Evolutionary conservation across 2,329 filamentous ascomycete species (phyloP).

Genomic region (Trichophyton mentagrophytes): DNA sequence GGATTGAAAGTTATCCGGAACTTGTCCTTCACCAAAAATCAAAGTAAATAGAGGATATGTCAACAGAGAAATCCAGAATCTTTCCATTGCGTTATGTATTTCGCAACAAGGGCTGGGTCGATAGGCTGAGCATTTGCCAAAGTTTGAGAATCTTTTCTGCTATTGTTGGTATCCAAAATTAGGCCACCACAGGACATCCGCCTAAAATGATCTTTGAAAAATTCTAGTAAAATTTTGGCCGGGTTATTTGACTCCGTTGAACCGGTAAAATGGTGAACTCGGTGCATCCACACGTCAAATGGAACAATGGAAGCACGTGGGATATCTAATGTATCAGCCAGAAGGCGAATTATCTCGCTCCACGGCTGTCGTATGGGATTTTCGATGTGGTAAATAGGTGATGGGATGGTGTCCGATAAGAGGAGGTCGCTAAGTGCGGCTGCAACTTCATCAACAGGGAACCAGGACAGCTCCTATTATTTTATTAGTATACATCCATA

Average conservation of each 20-base stretch:
- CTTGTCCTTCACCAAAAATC: background rate
- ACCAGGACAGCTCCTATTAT: slow-evolving; percentile 29
- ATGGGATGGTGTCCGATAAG: slow-evolving; percentile 11
- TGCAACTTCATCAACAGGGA: slow-evolving; percentile 34
- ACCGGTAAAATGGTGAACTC: slow-evolving; percentile 19
- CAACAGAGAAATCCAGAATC: slow-evolving; percentile 18
- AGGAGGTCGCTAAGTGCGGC: slow-evolving; percentile 25
- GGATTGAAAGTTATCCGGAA: too few species aligned
- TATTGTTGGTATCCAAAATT: slow-evolving; percentile 27
- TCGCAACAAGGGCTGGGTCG: slow-evolving; percentile 19
- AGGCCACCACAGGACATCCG: slow-evolving; percentile 38
- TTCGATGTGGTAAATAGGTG: slow-evolving; percentile 36
- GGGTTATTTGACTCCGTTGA: slow-evolving; percentile 20
- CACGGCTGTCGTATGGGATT: slow-evolving; percentile 34
- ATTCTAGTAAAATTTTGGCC: slow-evolving; percentile 20
- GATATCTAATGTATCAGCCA: slow-evolving; percentile 26
- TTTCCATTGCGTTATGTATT: slow-evolving; percentile 28
- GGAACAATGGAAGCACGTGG: slow-evolving; percentile 22
- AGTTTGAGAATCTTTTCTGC: slow-evolving; percentile 27
- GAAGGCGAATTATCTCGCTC: slow-evolving; percentile 24
- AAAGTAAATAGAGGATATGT: background rate
- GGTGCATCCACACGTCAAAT: slow-evolving; percentile 31
- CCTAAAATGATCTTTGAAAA: slow-evolving; percentile 23
- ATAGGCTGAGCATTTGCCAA: slow-evolving; percentile 25
- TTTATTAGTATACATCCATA: slow-evolving; percentile 18